These are phyloP conservation scores for Mentha longifolia DNA, from an alignment of 257 asterid genomes.

Conservation along the genomic window DNA sequence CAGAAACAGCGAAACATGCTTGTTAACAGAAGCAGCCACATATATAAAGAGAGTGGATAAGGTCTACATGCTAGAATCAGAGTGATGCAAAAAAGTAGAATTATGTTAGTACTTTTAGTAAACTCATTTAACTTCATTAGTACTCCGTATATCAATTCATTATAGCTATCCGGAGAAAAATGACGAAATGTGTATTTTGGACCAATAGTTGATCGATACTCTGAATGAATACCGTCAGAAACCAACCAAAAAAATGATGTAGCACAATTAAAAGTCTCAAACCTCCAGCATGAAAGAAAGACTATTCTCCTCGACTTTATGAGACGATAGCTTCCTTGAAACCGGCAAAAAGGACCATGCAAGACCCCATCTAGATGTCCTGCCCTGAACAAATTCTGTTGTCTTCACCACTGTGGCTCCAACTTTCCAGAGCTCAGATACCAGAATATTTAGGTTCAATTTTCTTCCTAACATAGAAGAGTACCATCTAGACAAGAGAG, in stretches of 20 bases:
- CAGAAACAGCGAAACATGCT: not conserved
- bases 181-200: conserved; percentile 14
- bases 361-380: conserved; percentile 96
- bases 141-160: not conserved
- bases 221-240: conserved; percentile 1
- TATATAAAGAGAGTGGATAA: not conserved
- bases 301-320: conserved; percentile 53
- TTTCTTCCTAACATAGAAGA: conserved; percentile 96
- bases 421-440: conserved; percentile 71
- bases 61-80: not conserved
- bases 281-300: conserved; percentile 88
- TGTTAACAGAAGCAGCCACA: not conserved
- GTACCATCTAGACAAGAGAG: conserved; percentile 74
- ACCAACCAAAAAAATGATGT: conserved; percentile 8
- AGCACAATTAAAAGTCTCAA: not conserved
- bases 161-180: conserved; percentile 1
- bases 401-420: conserved; percentile 89
- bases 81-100: not conserved
- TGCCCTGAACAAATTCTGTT: conserved; percentile 96
- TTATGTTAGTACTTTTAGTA: not conserved
- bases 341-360: conserved; percentile 90
- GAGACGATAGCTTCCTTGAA: conserved; percentile 51
- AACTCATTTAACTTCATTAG: conserved; percentile 14
- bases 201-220: not conserved
- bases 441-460: conserved; percentile 69